phyloP scores from a whole-genome alignment of 1,139 yeast genomes.

The Nakaseomyces kungkrabaensis region DNA sequence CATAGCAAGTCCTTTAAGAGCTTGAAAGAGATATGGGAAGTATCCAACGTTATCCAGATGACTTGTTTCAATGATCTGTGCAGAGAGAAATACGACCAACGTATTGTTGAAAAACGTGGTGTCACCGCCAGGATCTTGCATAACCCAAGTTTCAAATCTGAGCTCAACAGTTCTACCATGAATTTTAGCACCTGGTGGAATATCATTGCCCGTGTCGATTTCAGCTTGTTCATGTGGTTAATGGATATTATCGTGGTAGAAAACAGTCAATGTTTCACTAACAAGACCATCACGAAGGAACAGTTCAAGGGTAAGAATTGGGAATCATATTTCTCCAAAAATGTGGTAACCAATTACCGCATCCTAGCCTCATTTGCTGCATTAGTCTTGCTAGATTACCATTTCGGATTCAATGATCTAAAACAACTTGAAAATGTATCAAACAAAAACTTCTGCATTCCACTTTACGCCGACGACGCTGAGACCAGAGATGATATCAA shows the following conservation, averaged over 20 bases:
- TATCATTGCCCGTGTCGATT: constrained; percentile 22
- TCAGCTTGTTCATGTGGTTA: constrained; percentile 26
- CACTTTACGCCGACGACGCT: constrained; percentile 11
- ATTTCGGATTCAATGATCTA: constrained; percentile 39
- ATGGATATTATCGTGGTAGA: constrained; percentile 24
- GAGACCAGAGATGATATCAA: constrained; percentile 10
- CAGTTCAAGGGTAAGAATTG: constrained; percentile 13
- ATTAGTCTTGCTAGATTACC: constrained; percentile 35
- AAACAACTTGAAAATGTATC: constrained; percentile 20
- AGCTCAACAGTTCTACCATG: constrained; percentile 17
- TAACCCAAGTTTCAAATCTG: constrained; percentile 21
- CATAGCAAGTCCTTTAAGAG: constrained; percentile 9
- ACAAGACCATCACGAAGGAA: constrained; percentile 10
- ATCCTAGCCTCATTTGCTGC: constrained; percentile 31
- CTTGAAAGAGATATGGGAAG: constrained; percentile 20
- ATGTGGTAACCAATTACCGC: constrained; percentile 30
- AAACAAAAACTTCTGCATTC: constrained; percentile 12
- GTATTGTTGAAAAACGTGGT: constrained; percentile 18
- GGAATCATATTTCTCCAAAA: constrained; percentile 20
- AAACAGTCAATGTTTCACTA: constrained; percentile 17
- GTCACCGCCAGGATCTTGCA: constrained; percentile 14
- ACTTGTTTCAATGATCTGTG: constrained; percentile 24
- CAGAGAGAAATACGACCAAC: constrained; percentile 20
- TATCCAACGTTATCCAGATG: constrained; percentile 22
- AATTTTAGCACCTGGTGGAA: constrained; percentile 27